Evolutionary conservation across 164 flowering plant genomes (phyloP), one percentile per base, ranked within the genome.

Genomic region (Piper longum): DNA sequence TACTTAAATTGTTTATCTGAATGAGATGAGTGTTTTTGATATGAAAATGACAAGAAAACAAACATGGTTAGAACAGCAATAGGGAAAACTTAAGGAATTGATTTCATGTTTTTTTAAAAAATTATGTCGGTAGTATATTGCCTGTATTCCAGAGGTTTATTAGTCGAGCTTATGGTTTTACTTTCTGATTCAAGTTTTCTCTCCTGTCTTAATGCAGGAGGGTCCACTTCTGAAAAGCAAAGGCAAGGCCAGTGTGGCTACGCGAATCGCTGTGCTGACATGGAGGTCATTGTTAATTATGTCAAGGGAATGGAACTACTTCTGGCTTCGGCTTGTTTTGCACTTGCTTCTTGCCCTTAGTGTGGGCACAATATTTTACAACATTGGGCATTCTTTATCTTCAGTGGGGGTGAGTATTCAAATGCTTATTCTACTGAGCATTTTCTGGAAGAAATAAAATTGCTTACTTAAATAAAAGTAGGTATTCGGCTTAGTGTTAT

Each of bases 291-390:
- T 95, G 56, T 73, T 91, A 67, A 78, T 91, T 14, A 89, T 95
- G 97, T 91, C 99, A 52, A 87, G 99, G 71, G 99, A 95, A 73
- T 95, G 97, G 97, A 86, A 86, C 69, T 89, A 87, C 76, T 91
- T 82, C 69, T 95, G 99, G 99, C 91, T 95, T 62, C 91, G 93
- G 59, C 72, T 95, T 62, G 73, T 88, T 72, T 85, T 95, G 54
- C 81, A 66, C 66, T 78, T 89, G 85, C 72, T 91, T 69, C 85
- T 95, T 57, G 66, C 87, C 2, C 81, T 95, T 39, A 84, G 89
- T 77, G 67, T 89, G 72, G 97, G 99, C 60, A 89, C 96, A 36
- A 72, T 83, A 45, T 95, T 91, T 75, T 83, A 89, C 43, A 92
- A 89, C 54, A 72, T 89, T 48, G 88, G 99, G 48, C 99, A 95